Evolutionary conservation across 129 eudicot genomes (phyloP).

Genomic region (Dittrichia graveolens): DNA sequence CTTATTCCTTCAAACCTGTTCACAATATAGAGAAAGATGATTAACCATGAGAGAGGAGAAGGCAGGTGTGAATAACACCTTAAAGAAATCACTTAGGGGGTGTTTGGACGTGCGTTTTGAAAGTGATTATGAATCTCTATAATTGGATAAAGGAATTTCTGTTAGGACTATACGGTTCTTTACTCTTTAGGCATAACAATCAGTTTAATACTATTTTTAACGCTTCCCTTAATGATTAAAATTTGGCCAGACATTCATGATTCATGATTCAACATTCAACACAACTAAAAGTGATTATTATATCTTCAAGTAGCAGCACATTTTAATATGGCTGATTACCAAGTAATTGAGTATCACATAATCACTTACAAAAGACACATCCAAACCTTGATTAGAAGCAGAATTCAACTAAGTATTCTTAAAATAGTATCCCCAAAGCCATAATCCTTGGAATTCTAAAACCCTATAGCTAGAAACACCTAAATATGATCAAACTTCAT

Average conservation of each 20-base stretch:
- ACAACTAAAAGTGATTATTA: not conserved
- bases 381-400: not conserved
- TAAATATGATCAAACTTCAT: constrained; percentile 11
- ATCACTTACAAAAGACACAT: not conserved
- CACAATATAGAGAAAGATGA: constrained; percentile 23
- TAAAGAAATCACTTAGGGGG: too few species aligned
- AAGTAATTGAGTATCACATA: not conserved
- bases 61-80: not conserved
- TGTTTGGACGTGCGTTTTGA: not conserved
- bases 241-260: too few species aligned
- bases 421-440: constrained; percentile 9
- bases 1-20: constrained; percentile 41
- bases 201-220: too few species aligned
- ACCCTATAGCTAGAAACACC: constrained; percentile 12
- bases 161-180: too few species aligned
- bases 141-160: not conserved
- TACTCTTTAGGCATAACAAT: too few species aligned
- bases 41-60: not conserved
- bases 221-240: too few species aligned
- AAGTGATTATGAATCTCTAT: not conserved
- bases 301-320: not conserved
- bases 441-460: constrained; percentile 8
- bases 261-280: not conserved
- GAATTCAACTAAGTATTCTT: constrained; percentile 17
- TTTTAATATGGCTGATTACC: too few species aligned